Base-by-base conservation (phyloP, 306 rosid genomes). In the Prunus armeniaca region DNA sequence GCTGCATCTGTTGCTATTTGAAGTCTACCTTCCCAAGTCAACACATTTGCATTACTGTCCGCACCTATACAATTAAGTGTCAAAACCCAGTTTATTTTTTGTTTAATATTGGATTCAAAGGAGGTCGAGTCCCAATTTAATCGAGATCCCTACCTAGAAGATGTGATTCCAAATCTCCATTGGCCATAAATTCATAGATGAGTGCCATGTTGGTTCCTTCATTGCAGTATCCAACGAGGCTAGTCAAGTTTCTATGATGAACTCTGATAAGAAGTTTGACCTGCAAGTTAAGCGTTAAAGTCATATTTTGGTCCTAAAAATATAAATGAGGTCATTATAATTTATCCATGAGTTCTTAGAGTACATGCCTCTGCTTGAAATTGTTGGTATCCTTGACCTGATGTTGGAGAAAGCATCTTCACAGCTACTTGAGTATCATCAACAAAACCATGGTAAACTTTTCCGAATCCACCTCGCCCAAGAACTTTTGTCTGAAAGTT, bases 401-500 rank as follows among this genome's bases (percentile, higher is more conserved):
- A 80, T 51, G 78, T 71, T 50, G 71, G 66, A 46, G 87, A 82
- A 61, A 89, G 83, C 79, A 87, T 79, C 81, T 89, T 89, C 69
- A 87, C 94, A 55, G 94, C 91, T 50, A 86, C 89, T 83, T 84
- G 87, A 56, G 80, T 81, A 17, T 74, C 79, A 12, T 77, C 41
- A 15, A 73, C 54, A 60, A n/a, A 43, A 15, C 93, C 91, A 52
- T 27, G 77, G 43, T 77, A 87, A 49, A 89, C 89, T 15, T 81
- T 81, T 82, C 91, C 93, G 54, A 67, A 83, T 65, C 87, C 89
- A 46, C 93, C 93, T 74, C 65, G 83, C 9, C 93, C 93, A 24
- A 87, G 58, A 54, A 46, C 43, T 38, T 38, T 64, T 57, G 27
- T 81, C 30, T 81, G 19, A 65, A 76, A 81, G 32, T 75, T 71